phyloP scores from a whole-genome alignment of 2,329 filamentous ascomycete genomes.

The Venturia nashicola region DNA sequence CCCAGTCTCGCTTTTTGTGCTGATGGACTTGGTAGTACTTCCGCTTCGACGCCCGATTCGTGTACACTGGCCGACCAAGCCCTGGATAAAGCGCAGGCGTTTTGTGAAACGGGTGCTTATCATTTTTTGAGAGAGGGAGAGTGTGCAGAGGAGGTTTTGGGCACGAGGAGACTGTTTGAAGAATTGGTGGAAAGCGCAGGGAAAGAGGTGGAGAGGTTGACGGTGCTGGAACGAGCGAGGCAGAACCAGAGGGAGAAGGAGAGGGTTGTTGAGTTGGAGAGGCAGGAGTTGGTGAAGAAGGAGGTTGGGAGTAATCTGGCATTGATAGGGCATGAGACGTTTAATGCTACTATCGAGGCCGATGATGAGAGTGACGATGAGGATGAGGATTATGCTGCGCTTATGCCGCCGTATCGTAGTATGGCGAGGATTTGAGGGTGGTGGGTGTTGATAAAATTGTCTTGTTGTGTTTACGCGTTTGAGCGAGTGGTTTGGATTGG shows the following conservation, averaged over 20 bases:
- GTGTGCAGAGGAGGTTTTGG: conserved; percentile 63
- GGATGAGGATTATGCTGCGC: conserved; percentile 2
- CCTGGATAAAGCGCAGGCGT: conserved; percentile 70
- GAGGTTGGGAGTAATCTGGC: background rate
- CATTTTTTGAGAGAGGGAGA: conserved; percentile 82
- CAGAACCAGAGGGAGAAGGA: background rate
- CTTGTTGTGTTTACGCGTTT: background rate
- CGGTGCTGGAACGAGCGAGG: background rate
- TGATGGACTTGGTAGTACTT: conserved; percentile 1
- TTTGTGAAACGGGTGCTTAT: conserved; percentile 79
- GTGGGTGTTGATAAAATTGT: background rate
- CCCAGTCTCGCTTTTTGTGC: background rate
- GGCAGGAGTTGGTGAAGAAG: background rate
- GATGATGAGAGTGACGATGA: conserved; percentile 9
- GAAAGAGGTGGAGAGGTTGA: conserved; percentile 30
- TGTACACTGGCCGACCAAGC: conserved; percentile 48
- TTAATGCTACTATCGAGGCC: conserved; percentile 5
- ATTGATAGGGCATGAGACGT: background rate
- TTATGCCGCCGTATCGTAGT: conserved; percentile 3
- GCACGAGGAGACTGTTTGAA: conserved; percentile 52
- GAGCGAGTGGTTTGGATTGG: background rate
- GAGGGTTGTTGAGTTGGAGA: conserved; percentile 2
- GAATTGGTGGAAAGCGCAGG: conserved; percentile 50
- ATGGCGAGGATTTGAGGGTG: conserved; percentile 8
- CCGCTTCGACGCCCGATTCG: conserved; percentile 16